Percentiles rank a stretch among this genome's conserved stretches.
Conservation (phyloP, 495 filamentous ascomycete genomes). For the Aspergillus bridgeri region DNA sequence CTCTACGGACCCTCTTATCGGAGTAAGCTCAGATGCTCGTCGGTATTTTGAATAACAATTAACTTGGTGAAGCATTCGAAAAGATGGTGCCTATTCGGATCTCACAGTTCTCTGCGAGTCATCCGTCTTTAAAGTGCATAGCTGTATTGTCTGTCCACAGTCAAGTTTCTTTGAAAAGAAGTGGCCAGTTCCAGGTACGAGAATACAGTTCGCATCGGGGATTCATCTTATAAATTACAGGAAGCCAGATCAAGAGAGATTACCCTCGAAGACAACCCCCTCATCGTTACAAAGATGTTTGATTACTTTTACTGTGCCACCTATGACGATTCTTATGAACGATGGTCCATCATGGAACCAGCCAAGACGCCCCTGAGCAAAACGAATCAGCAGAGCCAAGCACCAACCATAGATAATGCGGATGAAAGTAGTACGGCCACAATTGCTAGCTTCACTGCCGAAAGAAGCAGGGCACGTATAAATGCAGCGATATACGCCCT, state of each 20-base stretch:
- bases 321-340: no score
- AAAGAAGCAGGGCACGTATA: neutral
- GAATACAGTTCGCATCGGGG: no score
- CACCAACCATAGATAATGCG: neutral
- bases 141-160: slow-evolving; percentile 4
- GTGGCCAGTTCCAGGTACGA: no score
- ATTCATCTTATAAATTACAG: no score
- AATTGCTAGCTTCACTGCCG: neutral
- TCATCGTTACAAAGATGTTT: no score
- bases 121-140: slow-evolving; percentile 1
- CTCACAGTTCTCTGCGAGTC: slow-evolving; percentile 1
- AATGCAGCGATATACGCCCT: neutral
- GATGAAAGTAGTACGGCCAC: neutral
- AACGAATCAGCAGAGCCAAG: no score
- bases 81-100: neutral
- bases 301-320: no score
- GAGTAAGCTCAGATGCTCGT: neutral
- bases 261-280: no score
- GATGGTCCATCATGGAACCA: no score
- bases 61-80: neutral
- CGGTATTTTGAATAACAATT: neutral
- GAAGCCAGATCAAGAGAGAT: no score
- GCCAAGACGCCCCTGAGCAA: no score
- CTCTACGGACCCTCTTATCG: neutral
- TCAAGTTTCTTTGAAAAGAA: slow-evolving; percentile 1